Conservation (phyloP, 140 eudicot genomes). For the Flaveria floridana region DNA sequence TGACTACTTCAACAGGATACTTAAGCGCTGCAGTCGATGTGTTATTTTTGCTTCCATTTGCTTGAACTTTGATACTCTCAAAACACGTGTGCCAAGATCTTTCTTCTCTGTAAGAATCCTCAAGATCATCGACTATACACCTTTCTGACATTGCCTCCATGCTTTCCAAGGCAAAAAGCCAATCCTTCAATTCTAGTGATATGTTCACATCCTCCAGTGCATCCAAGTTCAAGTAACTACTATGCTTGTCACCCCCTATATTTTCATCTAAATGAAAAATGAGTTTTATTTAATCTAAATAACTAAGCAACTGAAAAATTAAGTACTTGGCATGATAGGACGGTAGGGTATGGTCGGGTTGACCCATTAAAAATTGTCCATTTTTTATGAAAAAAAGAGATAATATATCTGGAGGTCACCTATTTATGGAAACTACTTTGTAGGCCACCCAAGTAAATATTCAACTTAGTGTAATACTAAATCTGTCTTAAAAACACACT, state of each 20-base stretch:
- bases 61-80: slow-evolving; percentile 55
- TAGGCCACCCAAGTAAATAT: not conserved
- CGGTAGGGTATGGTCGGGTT: not conserved
- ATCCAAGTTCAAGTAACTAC: slow-evolving; percentile 48
- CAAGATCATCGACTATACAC: slow-evolving; percentile 32
- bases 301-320: not conserved
- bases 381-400: not conserved
- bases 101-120: slow-evolving; percentile 56
- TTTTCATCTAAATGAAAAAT: slow-evolving; percentile 48
- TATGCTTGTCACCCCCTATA: slow-evolving; percentile 42
- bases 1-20: slow-evolving; percentile 71
- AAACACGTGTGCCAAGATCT: slow-evolving; percentile 87
- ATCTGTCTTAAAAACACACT: not conserved
- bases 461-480: not conserved
- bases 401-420: not conserved
- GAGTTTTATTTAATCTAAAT: slow-evolving; percentile 13
- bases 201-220: slow-evolving; percentile 74
- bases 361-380: not conserved
- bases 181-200: slow-evolving; percentile 70
- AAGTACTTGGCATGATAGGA: slow-evolving; percentile 2
- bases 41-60: slow-evolving; percentile 59
- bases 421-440: not conserved
- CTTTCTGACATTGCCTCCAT: slow-evolving; percentile 53
- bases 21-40: slow-evolving; percentile 34
- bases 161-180: slow-evolving; percentile 89